Base-by-base conservation (phyloP, 257 asterid genomes). In the Primulina tabacum region DNA sequence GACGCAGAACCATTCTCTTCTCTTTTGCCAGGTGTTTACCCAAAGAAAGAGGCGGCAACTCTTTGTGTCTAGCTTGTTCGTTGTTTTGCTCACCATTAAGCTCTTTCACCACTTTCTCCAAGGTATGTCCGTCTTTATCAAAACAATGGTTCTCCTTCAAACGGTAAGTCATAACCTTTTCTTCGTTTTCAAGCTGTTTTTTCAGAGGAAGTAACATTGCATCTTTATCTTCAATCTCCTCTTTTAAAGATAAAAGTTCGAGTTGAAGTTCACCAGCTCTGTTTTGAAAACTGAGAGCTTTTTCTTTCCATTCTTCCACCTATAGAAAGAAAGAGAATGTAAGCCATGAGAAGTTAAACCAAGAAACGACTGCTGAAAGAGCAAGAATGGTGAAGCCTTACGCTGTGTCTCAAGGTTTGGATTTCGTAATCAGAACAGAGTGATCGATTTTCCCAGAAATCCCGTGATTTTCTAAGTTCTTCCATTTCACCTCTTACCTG, bases 401-500 rank as follows among this genome's bases (percentile, higher is more conserved):
- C 97, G 6, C 76, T 43, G 11, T 81, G 81, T 60, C 70, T 75
- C 14, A 90, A 86, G 63, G 82, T 69, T 74, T 81, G 88, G 65
- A 83, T 73, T 72, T 90, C 76, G 5, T 8, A 65, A 28, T 86
- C 88, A 0, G 87, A 81, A 30, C 61, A 57, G 70, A 70, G 77
- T 0, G 92, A 89, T 78, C 82, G 90, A 40, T 78, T 81, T 83
- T 90, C 92, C 96, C 96, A 93, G 73, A 76, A 81, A 68, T 87
- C 85, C 0, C 96, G 90, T 28, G 97, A 93, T 7, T 73, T 72
- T 59, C 84, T 90, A 30, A 90, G 82, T 63, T 93, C 80, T 68
- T 89, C 96, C 96, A 90, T 86, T 71, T 93, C 97, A 11, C 77
- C 82, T 4, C 95, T 81, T 29, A 93, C 97, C 71, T 83, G 89